Base-by-base conservation (phyloP, 805 yeast genomes). In the Saturnispora saitoi region DNA sequence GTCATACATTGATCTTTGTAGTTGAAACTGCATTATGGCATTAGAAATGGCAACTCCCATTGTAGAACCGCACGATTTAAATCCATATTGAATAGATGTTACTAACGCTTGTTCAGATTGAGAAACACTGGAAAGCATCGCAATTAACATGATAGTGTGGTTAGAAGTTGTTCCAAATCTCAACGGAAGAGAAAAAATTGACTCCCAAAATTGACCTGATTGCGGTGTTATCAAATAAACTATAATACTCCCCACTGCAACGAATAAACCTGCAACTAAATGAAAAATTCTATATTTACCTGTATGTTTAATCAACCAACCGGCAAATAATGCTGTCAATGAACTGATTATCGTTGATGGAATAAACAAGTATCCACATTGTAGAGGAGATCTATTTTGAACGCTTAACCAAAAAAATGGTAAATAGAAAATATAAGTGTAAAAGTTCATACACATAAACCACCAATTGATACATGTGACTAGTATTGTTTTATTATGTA, bases 1-100 rank as follows among this genome's bases (percentile, higher is more conserved):
- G 22, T 19, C 12, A 4, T 34, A 9, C 24, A 34, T 34, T 34
- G 38, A 34, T 34, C 24, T 15, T 11, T 34, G 38, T 17, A 34
- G 24, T 12, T 34, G 20, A 7, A 17, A 44, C 67, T 76, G 62
- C 12, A 73, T 69, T 12, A 75, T 67, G 0, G 78, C 77, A 30
- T 73, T 67, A 3, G 75, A 71, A 26, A 72, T 59, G 0, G 78
- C 63, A 9, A 74, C 76, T 14, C 79, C 80, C 45, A 75, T 57
- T 0, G 79, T 74, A 3, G 78, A 73, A 0, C 79, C 79, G 1
- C 77, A 72, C 7, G 78, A 67, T 53, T 78, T 64, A 55, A 75
- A 75, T 5, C 78, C 88, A 63, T 89, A 88, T 58, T 86, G 95
- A 49, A 89, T 84, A 0, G 95, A 84, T 0, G 96, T 88, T 2